These are phyloP conservation scores for Nothopassalora personata DNA, from an alignment of 2,329 filamentous ascomycete species.

Conservation along the genomic window DNA sequence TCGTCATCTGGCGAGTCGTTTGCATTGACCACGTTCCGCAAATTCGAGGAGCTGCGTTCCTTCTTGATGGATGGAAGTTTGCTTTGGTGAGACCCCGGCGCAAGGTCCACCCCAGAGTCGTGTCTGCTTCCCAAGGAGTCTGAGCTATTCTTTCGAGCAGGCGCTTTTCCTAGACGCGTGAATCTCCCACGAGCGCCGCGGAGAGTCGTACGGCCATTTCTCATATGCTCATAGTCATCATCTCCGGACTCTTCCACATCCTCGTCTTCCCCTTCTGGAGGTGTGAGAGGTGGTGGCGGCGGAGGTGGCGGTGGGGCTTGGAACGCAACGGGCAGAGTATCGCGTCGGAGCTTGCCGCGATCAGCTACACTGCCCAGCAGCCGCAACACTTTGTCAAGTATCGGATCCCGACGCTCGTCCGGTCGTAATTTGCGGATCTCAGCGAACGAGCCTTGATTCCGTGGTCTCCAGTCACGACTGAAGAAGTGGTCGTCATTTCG, in stretches of 20 bases:
- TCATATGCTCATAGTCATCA: conserved; percentile 6
- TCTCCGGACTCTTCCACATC: background rate
- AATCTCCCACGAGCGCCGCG: conserved; percentile 15
- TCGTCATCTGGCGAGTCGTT: conserved; percentile 17
- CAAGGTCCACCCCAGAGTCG: background rate
- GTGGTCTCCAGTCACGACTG: background rate
- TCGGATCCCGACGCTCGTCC: conserved; percentile 5
- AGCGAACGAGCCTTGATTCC: background rate
- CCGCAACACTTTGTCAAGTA: conserved; percentile 9
- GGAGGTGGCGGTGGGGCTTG: background rate
- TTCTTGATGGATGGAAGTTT: conserved; percentile 24
- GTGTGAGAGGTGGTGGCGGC: background rate
- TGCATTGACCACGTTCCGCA: conserved; percentile 27
- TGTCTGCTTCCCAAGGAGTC: background rate
- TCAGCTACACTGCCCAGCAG: conserved; percentile 8
- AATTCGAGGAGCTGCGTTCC: conserved; percentile 22
- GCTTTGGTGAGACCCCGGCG: conserved; percentile 7
- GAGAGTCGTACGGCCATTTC: conserved; percentile 12
- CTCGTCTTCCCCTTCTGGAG: background rate
- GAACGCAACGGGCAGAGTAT: background rate
- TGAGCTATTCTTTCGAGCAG: background rate
- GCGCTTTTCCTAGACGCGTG: background rate
- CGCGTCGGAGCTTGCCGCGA: background rate
- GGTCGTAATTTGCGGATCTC: background rate
- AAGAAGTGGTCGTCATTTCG: background rate